A percentile compares a stretch with the other conserved stretches of the same genome.
phyloP scores from a whole-genome alignment of 139 green algal species.

The Closterium sp. region DNA sequence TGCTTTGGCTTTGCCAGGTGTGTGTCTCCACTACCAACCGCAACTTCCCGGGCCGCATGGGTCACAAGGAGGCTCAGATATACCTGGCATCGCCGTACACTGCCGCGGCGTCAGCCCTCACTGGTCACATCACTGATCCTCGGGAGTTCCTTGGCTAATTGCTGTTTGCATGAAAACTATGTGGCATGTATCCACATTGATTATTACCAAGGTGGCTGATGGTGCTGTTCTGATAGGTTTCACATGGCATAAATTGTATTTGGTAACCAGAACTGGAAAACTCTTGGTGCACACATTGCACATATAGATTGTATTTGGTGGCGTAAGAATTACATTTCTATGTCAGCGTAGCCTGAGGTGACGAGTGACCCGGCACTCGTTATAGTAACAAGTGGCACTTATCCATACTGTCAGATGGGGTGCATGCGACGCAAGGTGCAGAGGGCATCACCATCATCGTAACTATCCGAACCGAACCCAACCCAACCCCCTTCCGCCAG shows the following conservation, averaged over 20 bases:
- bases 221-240: not conserved
- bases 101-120: conserved; percentile 83
- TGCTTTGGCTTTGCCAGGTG: conserved; percentile 51
- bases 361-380: not conserved
- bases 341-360: no score
- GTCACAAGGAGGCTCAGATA: conserved; percentile 93
- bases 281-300: no score
- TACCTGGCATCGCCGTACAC: conserved; percentile 93
- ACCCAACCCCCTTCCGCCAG: no score
- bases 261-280: no score
- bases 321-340: no score
- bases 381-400: not conserved
- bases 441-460: not conserved
- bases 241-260: no score
- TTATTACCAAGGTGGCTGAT: not conserved
- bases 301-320: no score
- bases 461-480: not conserved
- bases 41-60: conserved; percentile 97
- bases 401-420: not conserved
- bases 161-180: not conserved
- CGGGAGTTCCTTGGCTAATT: conserved; percentile 71
- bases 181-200: not conserved
- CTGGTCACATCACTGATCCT: conserved; percentile 80
- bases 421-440: not conserved
- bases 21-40: conserved; percentile 95